These are phyloP conservation scores for Circinella minor DNA, from an alignment of 371 early-diverging fungal genomes.

Conservation along the genomic window DNA sequence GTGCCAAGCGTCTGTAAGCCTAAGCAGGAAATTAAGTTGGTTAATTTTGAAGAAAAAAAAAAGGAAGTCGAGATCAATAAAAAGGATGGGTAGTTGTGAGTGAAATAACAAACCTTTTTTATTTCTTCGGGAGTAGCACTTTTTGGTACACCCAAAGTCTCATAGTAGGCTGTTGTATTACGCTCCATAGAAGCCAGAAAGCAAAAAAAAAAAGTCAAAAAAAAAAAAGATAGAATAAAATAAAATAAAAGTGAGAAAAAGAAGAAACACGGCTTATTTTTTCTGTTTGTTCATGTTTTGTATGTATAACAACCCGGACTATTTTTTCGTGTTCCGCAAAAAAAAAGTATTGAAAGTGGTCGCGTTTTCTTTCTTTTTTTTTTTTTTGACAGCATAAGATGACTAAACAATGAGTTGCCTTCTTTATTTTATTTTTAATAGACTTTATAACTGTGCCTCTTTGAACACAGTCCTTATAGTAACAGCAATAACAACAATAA, in stretches of 20 bases:
- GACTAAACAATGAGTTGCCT: no score
- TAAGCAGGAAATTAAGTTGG: conserved; percentile 7
- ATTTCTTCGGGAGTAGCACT: conserved; percentile 68
- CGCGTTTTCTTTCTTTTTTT: background rate
- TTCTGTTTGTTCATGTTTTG: background rate
- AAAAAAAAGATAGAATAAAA: conserved; percentile 5
- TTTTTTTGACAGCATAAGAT: background rate
- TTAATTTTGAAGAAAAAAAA: background rate
- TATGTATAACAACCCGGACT: background rate
- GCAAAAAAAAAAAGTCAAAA: conserved; percentile 2
- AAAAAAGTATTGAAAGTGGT: no score
- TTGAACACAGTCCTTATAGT: no score
- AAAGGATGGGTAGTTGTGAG: background rate
- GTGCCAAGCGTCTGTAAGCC: conserved; percentile 62
- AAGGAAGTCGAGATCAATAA: background rate
- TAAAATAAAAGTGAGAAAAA: background rate
- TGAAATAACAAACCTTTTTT: conserved; percentile 46
- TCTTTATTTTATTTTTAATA: no score
- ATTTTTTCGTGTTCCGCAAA: conserved; percentile 5
- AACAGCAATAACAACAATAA: no score
- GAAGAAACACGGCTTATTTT: background rate
- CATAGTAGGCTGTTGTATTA: conserved; percentile 57
- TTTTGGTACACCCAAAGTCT: conserved; percentile 62
- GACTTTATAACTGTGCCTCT: no score
- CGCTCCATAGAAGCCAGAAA: conserved; percentile 37